phyloP scores from a whole-genome alignment of 768 basidiomycete species.

The Termitomyces sp. region DNA sequence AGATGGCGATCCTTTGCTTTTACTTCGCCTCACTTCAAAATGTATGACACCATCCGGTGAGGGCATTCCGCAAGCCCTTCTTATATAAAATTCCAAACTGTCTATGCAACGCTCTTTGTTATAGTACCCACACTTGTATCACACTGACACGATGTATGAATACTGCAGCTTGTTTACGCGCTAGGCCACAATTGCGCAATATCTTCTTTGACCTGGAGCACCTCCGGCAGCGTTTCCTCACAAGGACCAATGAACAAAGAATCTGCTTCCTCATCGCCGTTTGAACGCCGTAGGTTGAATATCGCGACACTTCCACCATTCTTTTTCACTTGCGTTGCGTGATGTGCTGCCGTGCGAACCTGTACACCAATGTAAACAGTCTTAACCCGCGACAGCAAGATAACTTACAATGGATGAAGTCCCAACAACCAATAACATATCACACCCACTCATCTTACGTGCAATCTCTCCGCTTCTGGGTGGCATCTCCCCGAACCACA shows the following conservation, averaged over 20 bases:
- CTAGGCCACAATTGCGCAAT: slow-evolving; percentile 5
- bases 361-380: slow-evolving; percentile 5
- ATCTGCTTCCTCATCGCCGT: slow-evolving; percentile 34
- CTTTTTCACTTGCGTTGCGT: slow-evolving; percentile 23
- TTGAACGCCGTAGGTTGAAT: slow-evolving; percentile 31
- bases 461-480: slow-evolving; percentile 28
- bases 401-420: slow-evolving; percentile 33
- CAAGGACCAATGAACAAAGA: slow-evolving; percentile 44
- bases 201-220: slow-evolving; percentile 21
- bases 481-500: slow-evolving; percentile 41
- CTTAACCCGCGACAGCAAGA: background rate
- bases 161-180: background rate
- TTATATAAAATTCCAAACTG: background rate
- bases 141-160: background rate
- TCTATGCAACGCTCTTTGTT: background rate
- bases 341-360: slow-evolving; percentile 31
- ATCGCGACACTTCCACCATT: slow-evolving; percentile 31
- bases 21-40: slow-evolving; percentile 51
- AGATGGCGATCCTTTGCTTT: slow-evolving; percentile 76
- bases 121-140: background rate
- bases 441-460: slow-evolving; percentile 24
- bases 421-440: slow-evolving; percentile 37
- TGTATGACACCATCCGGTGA: slow-evolving; percentile 72
- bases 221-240: slow-evolving; percentile 34
- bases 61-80: background rate